Conservation (phyloP, 805 yeast species). For the Wickerhamomyces rabaulensis region DNA sequence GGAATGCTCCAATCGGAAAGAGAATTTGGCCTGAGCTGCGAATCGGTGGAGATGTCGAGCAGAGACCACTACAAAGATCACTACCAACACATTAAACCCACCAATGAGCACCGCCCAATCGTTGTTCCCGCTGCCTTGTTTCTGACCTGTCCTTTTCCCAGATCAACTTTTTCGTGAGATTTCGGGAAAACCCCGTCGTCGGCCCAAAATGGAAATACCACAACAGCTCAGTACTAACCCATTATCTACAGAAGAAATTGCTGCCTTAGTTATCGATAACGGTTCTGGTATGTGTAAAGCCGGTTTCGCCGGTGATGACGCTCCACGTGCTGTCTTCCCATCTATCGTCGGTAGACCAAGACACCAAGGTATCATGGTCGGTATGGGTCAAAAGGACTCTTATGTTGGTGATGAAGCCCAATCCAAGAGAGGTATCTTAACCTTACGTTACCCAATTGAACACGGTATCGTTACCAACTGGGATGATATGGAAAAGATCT, state of each 20-base stretch:
- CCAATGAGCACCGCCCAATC: too few species aligned
- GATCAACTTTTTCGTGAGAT: too few species aligned
- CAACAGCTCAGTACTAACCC: slow-evolving; percentile 29
- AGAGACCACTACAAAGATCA: too few species aligned
- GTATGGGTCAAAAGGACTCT: slow-evolving; percentile 99
- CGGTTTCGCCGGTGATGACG: slow-evolving; percentile 99
- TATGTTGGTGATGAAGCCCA: slow-evolving; percentile 99
- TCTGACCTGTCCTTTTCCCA: too few species aligned
- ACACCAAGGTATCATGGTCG: slow-evolving; percentile 99
- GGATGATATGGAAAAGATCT: slow-evolving; percentile 99
- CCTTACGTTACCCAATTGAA: slow-evolving; percentile 98
- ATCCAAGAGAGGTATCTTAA: slow-evolving; percentile 99
- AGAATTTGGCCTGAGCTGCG: too few species aligned
- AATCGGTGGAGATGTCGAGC: too few species aligned
- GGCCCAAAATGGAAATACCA: background rate
- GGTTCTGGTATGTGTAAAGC: slow-evolving; percentile 99
- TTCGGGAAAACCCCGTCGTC: slow-evolving; percentile 22
- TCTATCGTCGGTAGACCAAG: slow-evolving; percentile 99
- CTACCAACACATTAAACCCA: too few species aligned
- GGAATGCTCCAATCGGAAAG: too few species aligned
- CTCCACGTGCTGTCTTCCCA: slow-evolving; percentile 99
- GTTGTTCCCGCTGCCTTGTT: too few species aligned
- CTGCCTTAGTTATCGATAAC: slow-evolving; percentile 81
- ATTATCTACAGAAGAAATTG: slow-evolving; percentile 16
- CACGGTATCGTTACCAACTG: slow-evolving; percentile 99